Base-by-base conservation (phyloP, 805 yeast species). In the Candida coquimbonensis region DNA sequence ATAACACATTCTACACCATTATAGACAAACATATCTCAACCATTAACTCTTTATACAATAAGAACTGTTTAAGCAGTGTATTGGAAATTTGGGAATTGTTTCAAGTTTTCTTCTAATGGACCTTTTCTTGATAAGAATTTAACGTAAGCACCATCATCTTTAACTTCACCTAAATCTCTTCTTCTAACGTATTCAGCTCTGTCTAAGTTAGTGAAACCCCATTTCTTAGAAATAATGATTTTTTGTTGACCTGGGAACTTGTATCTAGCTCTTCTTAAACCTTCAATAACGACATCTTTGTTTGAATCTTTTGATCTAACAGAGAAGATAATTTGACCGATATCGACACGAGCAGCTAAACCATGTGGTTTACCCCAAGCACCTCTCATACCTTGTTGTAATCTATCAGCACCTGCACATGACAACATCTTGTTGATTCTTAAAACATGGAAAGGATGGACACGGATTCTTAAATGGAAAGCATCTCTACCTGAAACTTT, bases 351-450 rank as follows among this genome's bases (percentile, higher is more conserved):
- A 67, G 99, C 99, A 66, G 98, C 99, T 69, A 89, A 81, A 82
- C 99, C 99, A 68, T 90, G 96, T 68, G 99, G 99, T 82, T 93
- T 93, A 89, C 99, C 99, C 98, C 98, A 93, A 72, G 99, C 99
- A 83, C 95, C 95, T 88, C 99, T 91, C 99, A 93, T 93, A 90
- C 99, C 99, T 81, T 93, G 98, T 81, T 93, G 99, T 78, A 93
- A 84, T 87, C 99, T 89, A 91, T 93, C 99, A 73, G 99, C 99
- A 87, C 99, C 99, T 80, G 99, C 99, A 83, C 99, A 93, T 70
- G 99, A 93, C 96, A 93, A 89, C 99, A 93, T 93, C 88, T 93
- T 93, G 93, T 93, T 93, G 82, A 93, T 93, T 80, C 99, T 86
- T 75, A 93, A 83, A 63, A 93, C 99, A 83, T 93, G 99, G 98